Evolutionary conservation across 2,329 filamentous ascomycete species (phyloP).

Genomic region (Ophiostoma ulmi): DNA sequence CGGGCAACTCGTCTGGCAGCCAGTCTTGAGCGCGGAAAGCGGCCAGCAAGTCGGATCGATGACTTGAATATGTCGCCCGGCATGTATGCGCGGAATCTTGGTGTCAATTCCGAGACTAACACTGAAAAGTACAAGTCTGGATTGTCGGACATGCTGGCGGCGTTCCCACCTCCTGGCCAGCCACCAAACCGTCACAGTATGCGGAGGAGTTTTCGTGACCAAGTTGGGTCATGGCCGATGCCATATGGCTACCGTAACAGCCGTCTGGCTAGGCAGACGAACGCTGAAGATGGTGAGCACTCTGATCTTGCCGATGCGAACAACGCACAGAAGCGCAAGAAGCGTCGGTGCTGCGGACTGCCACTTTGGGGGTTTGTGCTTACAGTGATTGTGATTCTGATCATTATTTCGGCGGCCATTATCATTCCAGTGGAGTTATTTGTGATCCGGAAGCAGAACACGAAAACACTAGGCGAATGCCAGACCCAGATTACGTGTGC

Average conservation of each 20-base stretch:
- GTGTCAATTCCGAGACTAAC: slow-evolving; percentile 27
- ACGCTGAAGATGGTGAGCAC: slow-evolving; percentile 22
- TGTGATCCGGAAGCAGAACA: slow-evolving; percentile 50
- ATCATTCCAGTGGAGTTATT: slow-evolving; percentile 68
- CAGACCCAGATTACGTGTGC: slow-evolving; percentile 58
- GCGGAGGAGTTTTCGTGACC: slow-evolving; percentile 45
- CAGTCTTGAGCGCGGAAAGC: slow-evolving; percentile 76
- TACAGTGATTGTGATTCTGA: slow-evolving; percentile 57
- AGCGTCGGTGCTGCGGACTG: slow-evolving; percentile 73
- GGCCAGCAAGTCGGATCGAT: slow-evolving; percentile 56
- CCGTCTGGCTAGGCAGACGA: slow-evolving; percentile 23
- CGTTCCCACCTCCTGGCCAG: slow-evolving; percentile 59
- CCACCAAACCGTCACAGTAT: slow-evolving; percentile 36
- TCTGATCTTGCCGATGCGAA: slow-evolving; percentile 21
- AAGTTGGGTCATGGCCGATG: slow-evolving; percentile 50
- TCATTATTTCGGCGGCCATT: slow-evolving; percentile 73
- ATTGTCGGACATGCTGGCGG: slow-evolving; percentile 60
- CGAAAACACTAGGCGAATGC: slow-evolving; percentile 49
- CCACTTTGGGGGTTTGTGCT: slow-evolving; percentile 73
- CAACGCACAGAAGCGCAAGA: slow-evolving; percentile 35
- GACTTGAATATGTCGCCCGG: slow-evolving; percentile 49
- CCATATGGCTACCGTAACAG: slow-evolving; percentile 32
- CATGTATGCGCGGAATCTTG: slow-evolving; percentile 31
- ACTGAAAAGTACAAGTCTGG: slow-evolving; percentile 48
- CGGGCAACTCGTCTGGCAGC: slow-evolving; percentile 81